These are phyloP conservation scores for Aspergillus udagawae DNA, from an alignment of 2,329 filamentous ascomycete genomes.

Conservation along the genomic window DNA sequence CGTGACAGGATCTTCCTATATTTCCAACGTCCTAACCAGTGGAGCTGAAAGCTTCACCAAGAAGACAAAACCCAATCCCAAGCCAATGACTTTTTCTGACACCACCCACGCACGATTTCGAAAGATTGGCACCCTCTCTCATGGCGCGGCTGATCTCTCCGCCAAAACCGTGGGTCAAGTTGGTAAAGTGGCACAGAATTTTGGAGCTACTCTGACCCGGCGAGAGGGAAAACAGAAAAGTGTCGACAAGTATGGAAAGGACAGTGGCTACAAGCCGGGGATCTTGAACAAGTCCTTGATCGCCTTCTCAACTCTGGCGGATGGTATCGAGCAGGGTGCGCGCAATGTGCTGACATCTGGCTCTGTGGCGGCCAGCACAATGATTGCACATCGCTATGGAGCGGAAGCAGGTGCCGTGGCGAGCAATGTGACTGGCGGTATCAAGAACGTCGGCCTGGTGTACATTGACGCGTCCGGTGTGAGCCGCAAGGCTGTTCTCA, in stretches of 20 bases:
- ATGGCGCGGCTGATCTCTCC: slow-evolving; percentile 72
- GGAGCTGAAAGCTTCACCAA: slow-evolving; percentile 78
- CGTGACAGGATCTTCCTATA: slow-evolving; percentile 76
- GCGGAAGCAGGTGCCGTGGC: slow-evolving; percentile 77
- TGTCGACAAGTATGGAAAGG: slow-evolving; percentile 64
- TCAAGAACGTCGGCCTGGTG: slow-evolving; percentile 94
- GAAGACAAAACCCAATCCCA: slow-evolving; percentile 70
- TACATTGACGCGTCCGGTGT: slow-evolving; percentile 97
- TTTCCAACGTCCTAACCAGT: slow-evolving; percentile 71
- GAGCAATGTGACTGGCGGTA: slow-evolving; percentile 70
- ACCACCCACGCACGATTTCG: slow-evolving; percentile 80
- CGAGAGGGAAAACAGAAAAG: slow-evolving; percentile 55
- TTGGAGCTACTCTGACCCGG: slow-evolving; percentile 72
- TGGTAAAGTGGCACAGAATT: slow-evolving; percentile 78
- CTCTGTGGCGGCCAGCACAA: slow-evolving; percentile 73
- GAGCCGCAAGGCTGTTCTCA: slow-evolving; percentile 81
- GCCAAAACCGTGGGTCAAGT: slow-evolving; percentile 84
- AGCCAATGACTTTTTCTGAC: slow-evolving; percentile 83
- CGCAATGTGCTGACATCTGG: slow-evolving; percentile 71
- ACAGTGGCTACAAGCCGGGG: slow-evolving; percentile 74
- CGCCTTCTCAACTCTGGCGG: slow-evolving; percentile 89
- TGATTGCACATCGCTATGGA: slow-evolving; percentile 88
- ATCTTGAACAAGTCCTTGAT: slow-evolving; percentile 94
- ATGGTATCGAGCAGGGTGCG: slow-evolving; percentile 86
- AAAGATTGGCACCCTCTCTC: slow-evolving; percentile 83